Base-by-base conservation (phyloP, 2,329 filamentous ascomycete species). In the Ilyonectria sp. region DNA sequence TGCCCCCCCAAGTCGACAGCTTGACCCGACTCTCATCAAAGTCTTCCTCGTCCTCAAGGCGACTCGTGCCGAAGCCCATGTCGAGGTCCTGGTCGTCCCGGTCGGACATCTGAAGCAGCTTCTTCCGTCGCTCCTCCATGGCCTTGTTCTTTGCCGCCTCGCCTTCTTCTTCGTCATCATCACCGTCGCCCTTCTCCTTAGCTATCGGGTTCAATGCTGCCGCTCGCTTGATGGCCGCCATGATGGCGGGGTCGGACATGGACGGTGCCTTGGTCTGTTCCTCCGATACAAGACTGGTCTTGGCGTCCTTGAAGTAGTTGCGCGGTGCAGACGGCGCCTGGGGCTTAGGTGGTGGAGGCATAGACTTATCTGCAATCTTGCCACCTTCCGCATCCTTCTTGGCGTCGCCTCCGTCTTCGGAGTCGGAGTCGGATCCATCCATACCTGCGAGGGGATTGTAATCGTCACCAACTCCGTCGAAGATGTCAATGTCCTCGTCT, bases 41-140 rank as follows among this genome's bases (percentile, higher is more conserved):
- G 70, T 97, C 95, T 67, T 95, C 95, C 56, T 95, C 94, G 76
- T 98, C 96, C 60, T 93, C 94, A 75, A 94, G 92, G 31, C 95
- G 88, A 76, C 92, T 96, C 21, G 91, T 93, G 37, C 96, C 96
- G 77, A 99, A 98, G 67, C 95, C 95, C 86, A 98, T 89, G 77
- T 99, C 96, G 82, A 99, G 88, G 81, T 99, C 95, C 64, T 95
- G 91, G 54, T 94, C 90, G 78, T 98, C 95, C 54, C 95, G 89
- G 72, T 93, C 92, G 62, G 91, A 89, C 67, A 87, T 87, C 74
- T 91, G 85, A 6, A 98, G 85, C 84, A 98, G 92, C 71, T 89
- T 92, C 79, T 90, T 92, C 58, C 91, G 89, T 8, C 92, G 91
- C 56, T 91, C 90, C 69, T 92, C 88, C 68, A 90, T 89, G 2